These are phyloP conservation scores for Sporisorium reilianum DNA, from an alignment of 1,284 basidiomycete genomes.

Conservation along the genomic window DNA sequence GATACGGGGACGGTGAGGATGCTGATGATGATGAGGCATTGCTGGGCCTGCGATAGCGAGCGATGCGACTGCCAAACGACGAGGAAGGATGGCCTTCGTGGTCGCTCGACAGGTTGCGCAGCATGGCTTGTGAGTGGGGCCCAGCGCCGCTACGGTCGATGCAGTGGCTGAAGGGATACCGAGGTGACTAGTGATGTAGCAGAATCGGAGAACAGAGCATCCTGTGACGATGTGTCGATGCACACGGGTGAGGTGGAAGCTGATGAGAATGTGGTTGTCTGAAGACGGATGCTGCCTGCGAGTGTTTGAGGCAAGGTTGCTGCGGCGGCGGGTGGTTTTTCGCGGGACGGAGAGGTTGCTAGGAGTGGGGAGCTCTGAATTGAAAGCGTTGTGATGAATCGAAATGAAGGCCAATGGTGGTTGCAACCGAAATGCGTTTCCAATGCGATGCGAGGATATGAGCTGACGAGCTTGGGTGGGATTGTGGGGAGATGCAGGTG, in stretches of 20 bases:
- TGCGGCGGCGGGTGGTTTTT: background rate
- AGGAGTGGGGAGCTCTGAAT: background rate
- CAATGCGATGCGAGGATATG: background rate
- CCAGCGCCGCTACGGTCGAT: background rate
- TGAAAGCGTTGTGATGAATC: background rate
- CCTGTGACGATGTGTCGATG: background rate
- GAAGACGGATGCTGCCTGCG: background rate
- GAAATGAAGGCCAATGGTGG: background rate
- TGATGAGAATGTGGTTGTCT: background rate
- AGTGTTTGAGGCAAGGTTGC: background rate
- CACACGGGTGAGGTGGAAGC: background rate
- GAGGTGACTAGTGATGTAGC: background rate
- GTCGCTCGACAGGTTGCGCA: slow-evolving; percentile 15
- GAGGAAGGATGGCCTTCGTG: slow-evolving; percentile 15
- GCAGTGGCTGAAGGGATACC: background rate
- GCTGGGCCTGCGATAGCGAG: slow-evolving; percentile 30
- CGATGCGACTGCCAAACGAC: slow-evolving; percentile 20
- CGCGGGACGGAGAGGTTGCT: background rate
- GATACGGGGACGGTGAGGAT: slow-evolving; percentile 3
- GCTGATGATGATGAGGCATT: slow-evolving; percentile 11
- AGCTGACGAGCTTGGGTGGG: background rate
- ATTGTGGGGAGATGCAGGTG: background rate
- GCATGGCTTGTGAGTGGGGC: slow-evolving; percentile 14
- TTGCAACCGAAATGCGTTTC: background rate
- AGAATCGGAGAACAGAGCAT: background rate